Base-by-base conservation (phyloP, 257 asterid genomes). In the Ophiorrhiza pumila region DNA sequence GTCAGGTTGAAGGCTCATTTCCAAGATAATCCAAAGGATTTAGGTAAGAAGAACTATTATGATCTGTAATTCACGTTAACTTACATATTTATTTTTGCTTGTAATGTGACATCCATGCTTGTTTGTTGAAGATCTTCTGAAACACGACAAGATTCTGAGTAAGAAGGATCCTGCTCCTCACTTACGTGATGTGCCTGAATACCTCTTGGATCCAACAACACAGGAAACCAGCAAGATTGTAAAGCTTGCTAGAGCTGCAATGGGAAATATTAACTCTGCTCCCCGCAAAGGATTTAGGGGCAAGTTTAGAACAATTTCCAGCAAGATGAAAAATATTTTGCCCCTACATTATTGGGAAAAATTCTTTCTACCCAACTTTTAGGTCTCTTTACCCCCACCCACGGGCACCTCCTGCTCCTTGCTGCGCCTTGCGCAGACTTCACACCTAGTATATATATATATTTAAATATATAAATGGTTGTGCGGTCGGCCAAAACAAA, bases 201-300 rank as follows among this genome's bases (percentile, higher is more conserved):
- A 95, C 86, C 86, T 95, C 35, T 55, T 92, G 86, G 98, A 92
- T 80, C 93, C 96, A 55, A 84, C 95, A 53, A 95, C 98, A 63
- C 90, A 90, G 81, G 98, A 95, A 85, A 98, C 97, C 78, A 87
- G 91, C 91, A 92, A 90, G 89, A 87, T 95, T 65, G 89, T 95
- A 49, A 88, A 92, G 87, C 95, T 95, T 53, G 85, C 96, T 70
- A 84, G 98, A 83, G 97, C 96, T 73, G 99, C 99, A 80, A 95
- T 92, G 95, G 96, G 96, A 61, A 87, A 82, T 73, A 7, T 74
- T 41, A 83, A 75, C 47, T 41, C 88, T 68, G 76, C 53, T 53
- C 87, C 80, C 10, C 90, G 90, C 34, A 87, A 82, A 86, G 91
- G 87, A 41, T 72, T 80, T 34, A 87, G 83, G 75, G 92, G 98